phyloP scores from a whole-genome alignment of 176 grass and related monocot genomes.

The Avena sativa region DNA sequence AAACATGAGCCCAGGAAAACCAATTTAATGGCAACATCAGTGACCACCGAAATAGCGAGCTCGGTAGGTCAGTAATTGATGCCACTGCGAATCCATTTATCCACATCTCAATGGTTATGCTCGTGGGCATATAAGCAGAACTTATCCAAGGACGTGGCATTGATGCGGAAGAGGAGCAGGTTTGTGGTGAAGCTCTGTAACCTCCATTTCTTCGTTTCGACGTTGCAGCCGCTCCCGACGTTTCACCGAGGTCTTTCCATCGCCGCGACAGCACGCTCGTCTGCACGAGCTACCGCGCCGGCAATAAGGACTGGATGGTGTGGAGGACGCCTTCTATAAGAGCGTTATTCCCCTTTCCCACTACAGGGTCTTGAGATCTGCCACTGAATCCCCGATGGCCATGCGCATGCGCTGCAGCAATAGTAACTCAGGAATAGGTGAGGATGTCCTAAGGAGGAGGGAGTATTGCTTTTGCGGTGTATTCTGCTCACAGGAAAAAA shows the following conservation, averaged over 20 bases:
- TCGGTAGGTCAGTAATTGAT: slow-evolving; percentile 26
- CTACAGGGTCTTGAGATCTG: neutral
- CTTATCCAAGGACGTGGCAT: neutral
- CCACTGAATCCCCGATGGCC: neutral
- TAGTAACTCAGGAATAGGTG: neutral
- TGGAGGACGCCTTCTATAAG: slow-evolving; percentile 7
- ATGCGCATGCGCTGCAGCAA: neutral
- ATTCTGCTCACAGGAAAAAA: too few relatives aligned
- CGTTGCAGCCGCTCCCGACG: neutral
- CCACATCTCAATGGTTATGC: slow-evolving; percentile 5
- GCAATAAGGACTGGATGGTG: neutral
- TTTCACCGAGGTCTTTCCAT: neutral
- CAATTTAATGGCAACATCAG: neutral
- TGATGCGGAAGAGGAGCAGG: slow-evolving; percentile 30
- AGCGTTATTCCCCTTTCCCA: neutral
- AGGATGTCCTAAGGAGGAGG: too few relatives aligned
- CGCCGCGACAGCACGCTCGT: neutral
- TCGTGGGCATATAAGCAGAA: slow-evolving; percentile 16
- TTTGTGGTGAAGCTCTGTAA: neutral
- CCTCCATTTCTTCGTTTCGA: neutral
- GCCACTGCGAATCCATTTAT: slow-evolving; percentile 41
- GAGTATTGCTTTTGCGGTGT: too few relatives aligned
- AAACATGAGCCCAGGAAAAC: neutral
- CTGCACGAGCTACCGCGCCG: neutral
- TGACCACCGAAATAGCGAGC: neutral